Percentiles rank a stretch among this genome's conserved stretches.
Evolutionary conservation across 75 land plant genomes (phyloP).

Genomic region (Picea sitchensis): DNA sequence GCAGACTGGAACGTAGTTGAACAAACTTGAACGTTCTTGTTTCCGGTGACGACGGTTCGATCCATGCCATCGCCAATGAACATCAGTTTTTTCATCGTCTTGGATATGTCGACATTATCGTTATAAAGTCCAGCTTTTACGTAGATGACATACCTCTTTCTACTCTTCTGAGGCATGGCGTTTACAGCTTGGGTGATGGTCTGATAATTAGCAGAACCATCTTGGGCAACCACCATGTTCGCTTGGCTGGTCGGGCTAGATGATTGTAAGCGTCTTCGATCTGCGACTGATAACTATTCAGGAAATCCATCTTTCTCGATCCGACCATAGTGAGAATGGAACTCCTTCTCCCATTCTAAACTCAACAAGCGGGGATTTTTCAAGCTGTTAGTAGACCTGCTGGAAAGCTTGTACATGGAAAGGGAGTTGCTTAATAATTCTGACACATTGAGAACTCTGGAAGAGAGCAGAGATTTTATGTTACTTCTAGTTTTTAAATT

Average conservation of each 20-base stretch:
- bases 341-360: background rate
- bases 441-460: background rate
- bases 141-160: constrained; percentile 41
- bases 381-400: background rate
- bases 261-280: constrained; percentile 4
- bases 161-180: constrained; percentile 20
- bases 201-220: constrained; percentile 32
- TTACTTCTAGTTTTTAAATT: background rate
- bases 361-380: background rate
- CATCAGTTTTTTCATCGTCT: constrained; percentile 31
- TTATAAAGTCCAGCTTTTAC: constrained; percentile 54
- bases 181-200: constrained; percentile 30
- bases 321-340: background rate
- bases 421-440: background rate
- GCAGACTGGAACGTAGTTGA: constrained; percentile 11
- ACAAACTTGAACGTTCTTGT: constrained; percentile 22
- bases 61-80: constrained; percentile 59
- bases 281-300: background rate
- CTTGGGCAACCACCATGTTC: constrained; percentile 31
- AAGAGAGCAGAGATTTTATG: background rate
- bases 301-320: constrained; percentile 10
- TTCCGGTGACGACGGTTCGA: constrained; percentile 42
- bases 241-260: constrained; percentile 4
- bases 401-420: background rate
- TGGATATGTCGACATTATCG: constrained; percentile 36